phyloP scores from a whole-genome alignment of 257 asterid species.

The Solanum tarijense region DNA sequence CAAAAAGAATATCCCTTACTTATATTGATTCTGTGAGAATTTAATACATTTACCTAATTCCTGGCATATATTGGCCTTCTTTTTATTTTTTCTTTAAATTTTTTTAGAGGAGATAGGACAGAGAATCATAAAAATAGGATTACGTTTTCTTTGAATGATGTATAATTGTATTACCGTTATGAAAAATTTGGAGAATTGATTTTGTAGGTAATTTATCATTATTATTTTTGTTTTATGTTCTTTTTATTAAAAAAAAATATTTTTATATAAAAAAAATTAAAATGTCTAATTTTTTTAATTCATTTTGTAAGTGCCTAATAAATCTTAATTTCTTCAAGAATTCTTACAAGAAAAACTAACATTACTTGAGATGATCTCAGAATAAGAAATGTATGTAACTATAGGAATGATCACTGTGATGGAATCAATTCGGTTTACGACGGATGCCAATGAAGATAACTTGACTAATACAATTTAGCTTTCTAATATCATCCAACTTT shows the following conservation, averaged over 20 bases:
- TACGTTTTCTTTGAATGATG: not conserved
- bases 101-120: not conserved
- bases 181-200: not conserved
- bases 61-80: not conserved
- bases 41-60: not conserved
- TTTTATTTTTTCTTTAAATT: not conserved
- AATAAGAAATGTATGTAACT: not conserved
- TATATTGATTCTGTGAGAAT: not conserved
- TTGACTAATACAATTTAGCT: too few species aligned
- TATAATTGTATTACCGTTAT: not conserved
- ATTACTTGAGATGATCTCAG: too few species aligned
- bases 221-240: too few species aligned
- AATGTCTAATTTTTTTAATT: not conserved
- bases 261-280: too few species aligned
- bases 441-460: too few species aligned
- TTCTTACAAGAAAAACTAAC: too few species aligned
- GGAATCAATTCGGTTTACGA: not conserved
- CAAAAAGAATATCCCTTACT: not conserved
- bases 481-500: too few species aligned
- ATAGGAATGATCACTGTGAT: not conserved
- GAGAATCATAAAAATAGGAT: not conserved
- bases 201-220: too few species aligned
- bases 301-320: not conserved
- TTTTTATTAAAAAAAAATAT: too few species aligned
- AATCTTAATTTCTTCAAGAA: not conserved